Conservation (phyloP, 495 filamentous ascomycete species). For the Penicillium pulvis region DNA sequence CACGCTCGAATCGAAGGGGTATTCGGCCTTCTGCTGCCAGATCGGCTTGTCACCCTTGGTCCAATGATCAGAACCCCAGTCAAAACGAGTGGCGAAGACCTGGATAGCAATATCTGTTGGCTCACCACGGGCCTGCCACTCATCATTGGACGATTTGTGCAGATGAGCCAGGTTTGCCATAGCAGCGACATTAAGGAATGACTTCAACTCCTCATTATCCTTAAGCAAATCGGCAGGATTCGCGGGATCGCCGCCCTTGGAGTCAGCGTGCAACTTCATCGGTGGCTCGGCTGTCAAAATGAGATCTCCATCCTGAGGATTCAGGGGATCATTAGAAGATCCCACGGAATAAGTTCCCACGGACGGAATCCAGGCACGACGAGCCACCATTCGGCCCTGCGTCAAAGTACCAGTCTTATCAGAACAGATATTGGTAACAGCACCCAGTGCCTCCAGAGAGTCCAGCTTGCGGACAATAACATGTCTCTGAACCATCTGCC, state of each 20-base stretch:
- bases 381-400: constrained; percentile 77
- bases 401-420: constrained; percentile 75
- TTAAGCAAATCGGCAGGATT: constrained; percentile 40
- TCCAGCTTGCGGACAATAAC: constrained; percentile 70
- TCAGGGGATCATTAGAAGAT: constrained; percentile 54
- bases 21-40: constrained; percentile 62
- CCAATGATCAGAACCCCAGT: constrained; percentile 57
- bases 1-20: constrained; percentile 67
- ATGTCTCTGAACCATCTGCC: constrained; percentile 69
- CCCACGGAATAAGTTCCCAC: constrained; percentile 62
- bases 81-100: constrained; percentile 65
- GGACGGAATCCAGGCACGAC: constrained; percentile 77
- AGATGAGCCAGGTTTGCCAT: constrained; percentile 68
- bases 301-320: constrained; percentile 57
- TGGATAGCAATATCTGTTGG: constrained; percentile 73
- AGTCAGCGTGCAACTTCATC: constrained; percentile 30
- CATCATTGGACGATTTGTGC: constrained; percentile 43
- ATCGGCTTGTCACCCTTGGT: constrained; percentile 51
- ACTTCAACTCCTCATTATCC: constrained; percentile 43
- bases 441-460: constrained; percentile 68
- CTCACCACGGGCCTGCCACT: constrained; percentile 65
- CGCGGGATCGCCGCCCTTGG: constrained; percentile 26
- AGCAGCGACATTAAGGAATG: constrained; percentile 61
- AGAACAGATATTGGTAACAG: constrained; percentile 71
- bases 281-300: constrained; percentile 42